phyloP scores from a whole-genome alignment of 345 rosid species.

The Populus ilicifolia region DNA sequence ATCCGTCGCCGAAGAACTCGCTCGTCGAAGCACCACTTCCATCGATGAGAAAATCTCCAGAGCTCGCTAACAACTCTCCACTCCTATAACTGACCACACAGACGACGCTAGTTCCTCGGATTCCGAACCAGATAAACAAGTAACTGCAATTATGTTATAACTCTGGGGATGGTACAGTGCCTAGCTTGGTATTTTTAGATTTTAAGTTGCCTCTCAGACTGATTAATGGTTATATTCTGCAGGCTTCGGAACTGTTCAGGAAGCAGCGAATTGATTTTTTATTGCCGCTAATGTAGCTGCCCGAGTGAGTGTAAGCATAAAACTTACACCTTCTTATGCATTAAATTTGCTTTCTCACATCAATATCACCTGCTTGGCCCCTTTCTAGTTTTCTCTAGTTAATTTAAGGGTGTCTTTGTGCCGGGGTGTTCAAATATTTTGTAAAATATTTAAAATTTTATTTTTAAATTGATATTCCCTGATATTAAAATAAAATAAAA shows the following conservation, averaged over 20 bases:
- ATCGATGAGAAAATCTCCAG: slow-evolving; percentile 74
- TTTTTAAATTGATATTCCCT: no score
- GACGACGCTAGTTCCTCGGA: slow-evolving; percentile 34
- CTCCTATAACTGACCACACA: slow-evolving; percentile 22
- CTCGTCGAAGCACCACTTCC: slow-evolving; percentile 88
- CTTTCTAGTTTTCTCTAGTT: neutral
- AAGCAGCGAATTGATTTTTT: slow-evolving; percentile 87
- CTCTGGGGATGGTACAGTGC: neutral
- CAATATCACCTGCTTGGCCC: neutral
- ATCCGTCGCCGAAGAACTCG: slow-evolving; percentile 85
- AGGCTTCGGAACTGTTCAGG: slow-evolving; percentile 94
- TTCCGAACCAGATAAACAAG: slow-evolving; percentile 67
- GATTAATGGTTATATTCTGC: slow-evolving; percentile 21
- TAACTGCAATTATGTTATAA: slow-evolving; percentile 18
- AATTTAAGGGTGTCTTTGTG: no score
- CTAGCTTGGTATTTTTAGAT: neutral
- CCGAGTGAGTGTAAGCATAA: slow-evolving; percentile 35
- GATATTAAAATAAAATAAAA: no score
- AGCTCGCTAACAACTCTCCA: slow-evolving; percentile 44
- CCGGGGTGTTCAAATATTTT: neutral
- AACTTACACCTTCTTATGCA: neutral
- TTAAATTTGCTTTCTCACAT: neutral
- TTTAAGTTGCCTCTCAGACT: slow-evolving; percentile 1
- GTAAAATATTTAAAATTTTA: no score
- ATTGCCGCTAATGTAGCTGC: slow-evolving; percentile 98